Percentiles rank a stretch among this genome's conserved stretches.
Evolutionary conservation across 805 yeast genomes (phyloP).

Genomic region (Sporopachydermia quercuum): DNA sequence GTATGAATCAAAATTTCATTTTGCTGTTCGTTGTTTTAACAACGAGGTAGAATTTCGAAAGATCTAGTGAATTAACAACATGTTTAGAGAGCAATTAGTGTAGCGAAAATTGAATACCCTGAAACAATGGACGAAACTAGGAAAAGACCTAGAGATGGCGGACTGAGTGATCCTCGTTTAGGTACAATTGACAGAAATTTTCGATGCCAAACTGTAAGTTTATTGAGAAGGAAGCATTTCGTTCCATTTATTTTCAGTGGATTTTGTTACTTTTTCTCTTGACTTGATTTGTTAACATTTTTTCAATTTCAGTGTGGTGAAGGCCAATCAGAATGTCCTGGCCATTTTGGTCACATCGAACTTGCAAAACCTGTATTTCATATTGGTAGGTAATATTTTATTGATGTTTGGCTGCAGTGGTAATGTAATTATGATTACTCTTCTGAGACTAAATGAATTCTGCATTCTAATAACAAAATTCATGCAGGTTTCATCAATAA

Average conservation of each 20-base stretch:
- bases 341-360: constrained; percentile 98
- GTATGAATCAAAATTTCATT: constrained; percentile 17
- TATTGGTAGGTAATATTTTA: constrained; percentile 53
- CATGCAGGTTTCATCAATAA: constrained; percentile 64
- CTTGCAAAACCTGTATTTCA: constrained; percentile 97
- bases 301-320: constrained; percentile 56
- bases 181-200: constrained; percentile 96
- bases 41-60: constrained; percentile 3
- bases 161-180: constrained; percentile 89
- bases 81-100: constrained; percentile 75
- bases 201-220: constrained; percentile 77
- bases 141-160: constrained; percentile 90
- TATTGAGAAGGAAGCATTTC: background rate
- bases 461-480: too few relatives aligned
- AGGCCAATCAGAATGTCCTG: constrained; percentile 98
- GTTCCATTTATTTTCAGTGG: background rate
- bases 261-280: too few relatives aligned
- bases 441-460: too few relatives aligned
- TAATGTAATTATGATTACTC: too few relatives aligned
- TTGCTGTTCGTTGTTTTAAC: constrained; percentile 4
- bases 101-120: constrained; percentile 94
- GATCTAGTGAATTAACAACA: constrained; percentile 9
- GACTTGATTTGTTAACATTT: constrained; percentile 2
- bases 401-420: too few relatives aligned
- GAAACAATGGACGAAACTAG: constrained; percentile 99